Percentiles rank a stretch among this genome's conserved stretches.
Evolutionary conservation across 2,329 filamentous ascomycete genomes (phyloP).

Genomic region (Talaromyces marneffei): DNA sequence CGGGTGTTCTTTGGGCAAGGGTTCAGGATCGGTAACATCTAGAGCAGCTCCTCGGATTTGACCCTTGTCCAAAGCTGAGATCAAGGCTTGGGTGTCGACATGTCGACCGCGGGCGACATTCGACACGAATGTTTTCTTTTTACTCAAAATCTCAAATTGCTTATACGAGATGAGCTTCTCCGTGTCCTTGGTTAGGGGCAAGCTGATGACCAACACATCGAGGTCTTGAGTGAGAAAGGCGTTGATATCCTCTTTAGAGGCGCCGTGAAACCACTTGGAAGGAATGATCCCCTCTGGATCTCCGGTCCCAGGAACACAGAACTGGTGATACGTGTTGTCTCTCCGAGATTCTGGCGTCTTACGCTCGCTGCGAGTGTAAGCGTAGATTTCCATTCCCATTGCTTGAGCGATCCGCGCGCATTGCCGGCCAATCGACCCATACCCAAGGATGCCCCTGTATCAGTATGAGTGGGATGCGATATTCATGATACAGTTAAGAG

Average conservation of each 20-base stretch:
- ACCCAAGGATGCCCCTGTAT: not conserved
- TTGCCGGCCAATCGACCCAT: not conserved
- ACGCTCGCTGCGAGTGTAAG: conserved; percentile 64
- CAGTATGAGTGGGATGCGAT: not conserved
- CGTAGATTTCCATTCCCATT: conserved; percentile 67
- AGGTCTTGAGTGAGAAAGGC: conserved; percentile 51
- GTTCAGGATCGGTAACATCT: conserved; percentile 76
- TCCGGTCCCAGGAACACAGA: not conserved
- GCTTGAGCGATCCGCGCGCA: conserved; percentile 31
- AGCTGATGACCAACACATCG: conserved; percentile 52
- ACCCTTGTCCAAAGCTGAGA: conserved; percentile 53
- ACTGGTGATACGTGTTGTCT: not conserved
- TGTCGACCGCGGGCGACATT: conserved; percentile 63
- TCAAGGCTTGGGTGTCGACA: conserved; percentile 56
- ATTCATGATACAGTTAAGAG: not conserved
- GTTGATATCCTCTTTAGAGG: conserved; percentile 47
- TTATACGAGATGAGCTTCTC: conserved; percentile 46
- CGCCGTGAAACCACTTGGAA: conserved; percentile 50
- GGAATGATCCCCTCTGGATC: not conserved
- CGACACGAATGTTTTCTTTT: conserved; percentile 57
- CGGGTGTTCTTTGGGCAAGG: conserved; percentile 60
- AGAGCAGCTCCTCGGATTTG: conserved; percentile 62
- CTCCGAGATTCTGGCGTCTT: conserved; percentile 45
- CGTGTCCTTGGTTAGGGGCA: conserved; percentile 53
- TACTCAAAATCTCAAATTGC: conserved; percentile 51